Conservation (phyloP, 1,284 basidiomycete genomes). For the Microbotryum saponariae region DNA sequence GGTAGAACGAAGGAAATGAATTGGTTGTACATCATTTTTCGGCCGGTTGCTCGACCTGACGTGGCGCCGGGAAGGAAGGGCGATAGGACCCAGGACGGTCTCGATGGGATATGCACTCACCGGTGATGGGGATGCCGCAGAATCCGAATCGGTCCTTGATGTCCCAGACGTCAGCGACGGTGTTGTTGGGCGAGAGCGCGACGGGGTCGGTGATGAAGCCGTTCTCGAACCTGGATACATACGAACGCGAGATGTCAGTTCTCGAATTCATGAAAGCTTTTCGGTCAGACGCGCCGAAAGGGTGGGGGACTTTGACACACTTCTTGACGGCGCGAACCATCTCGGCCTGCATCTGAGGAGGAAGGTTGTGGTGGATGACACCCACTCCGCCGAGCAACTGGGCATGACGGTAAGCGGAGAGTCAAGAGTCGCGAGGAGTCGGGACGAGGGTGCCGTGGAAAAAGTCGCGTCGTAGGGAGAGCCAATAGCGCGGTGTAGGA, state of each 20-base stretch:
- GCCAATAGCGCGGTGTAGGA: too few relatives aligned
- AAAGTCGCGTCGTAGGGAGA: too few relatives aligned
- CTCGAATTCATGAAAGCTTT: not conserved
- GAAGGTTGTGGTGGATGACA: constrained; percentile 97
- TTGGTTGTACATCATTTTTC: constrained; percentile 30
- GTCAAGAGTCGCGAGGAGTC: not conserved
- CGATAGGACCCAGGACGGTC: constrained; percentile 41
- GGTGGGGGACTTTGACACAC: constrained; percentile 31
- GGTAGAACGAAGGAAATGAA: constrained; percentile 39
- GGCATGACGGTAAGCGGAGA: constrained; percentile 16
- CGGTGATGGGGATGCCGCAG: constrained; percentile 95
- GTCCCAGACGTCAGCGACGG: constrained; percentile 83
- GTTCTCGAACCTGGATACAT: constrained; percentile 62
- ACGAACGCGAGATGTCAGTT: not conserved
- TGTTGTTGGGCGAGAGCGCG: constrained; percentile 67
- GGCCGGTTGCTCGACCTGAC: not conserved
- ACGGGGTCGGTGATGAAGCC: constrained; percentile 96
- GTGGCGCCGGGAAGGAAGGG: not conserved
- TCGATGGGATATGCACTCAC: constrained; percentile 48
- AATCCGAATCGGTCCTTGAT: constrained; percentile 90
- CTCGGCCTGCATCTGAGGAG: constrained; percentile 76
- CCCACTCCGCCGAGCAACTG: constrained; percentile 92
- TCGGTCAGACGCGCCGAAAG: not conserved
- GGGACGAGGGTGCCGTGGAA: not conserved
- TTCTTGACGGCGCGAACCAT: constrained; percentile 98